Base-by-base conservation (phyloP, 768 basidiomycete genomes). In the Mycena chlorophos region DNA sequence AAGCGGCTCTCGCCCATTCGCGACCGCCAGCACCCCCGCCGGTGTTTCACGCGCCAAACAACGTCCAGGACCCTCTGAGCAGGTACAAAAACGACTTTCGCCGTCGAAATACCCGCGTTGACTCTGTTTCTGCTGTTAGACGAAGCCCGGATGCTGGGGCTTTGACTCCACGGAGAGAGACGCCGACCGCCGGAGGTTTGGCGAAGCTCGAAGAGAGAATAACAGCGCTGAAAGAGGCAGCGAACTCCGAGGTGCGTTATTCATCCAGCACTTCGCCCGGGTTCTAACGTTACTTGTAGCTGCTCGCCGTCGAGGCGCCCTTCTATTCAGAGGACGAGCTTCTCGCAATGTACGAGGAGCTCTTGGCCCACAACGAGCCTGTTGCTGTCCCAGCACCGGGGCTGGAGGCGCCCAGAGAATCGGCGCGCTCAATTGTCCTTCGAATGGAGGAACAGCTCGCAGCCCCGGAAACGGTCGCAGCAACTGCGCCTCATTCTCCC, bases 251-350 rank as follows among this genome's bases (percentile, higher is more conserved):
- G 62, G 77, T 76, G 34, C 16, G 68, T 63, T 29, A n/a, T n/a
- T 16, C 16, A 39, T 40, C 2, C 14, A 34, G 16, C 43, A 30
- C 23, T n/a, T 10, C 3, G 20, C 3, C 47, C 20, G 20, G 20
- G n/a, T 47, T 43, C 47, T 34, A 46, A 55, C 26, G 16, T 22
- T 19, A 20, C 22, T 30, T 31, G 1, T 48, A 79, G 78, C 66
- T 68, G 52, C 56, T 67, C 13, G 65, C 67, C 27, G 49, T 68
- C 5, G 73, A 73, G 23, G 55, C 69, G 2, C 67, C 71, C 8
- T 58, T 66, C 3, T 81, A 75, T 55, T 71, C 73, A 2, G 80
- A 81, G 58, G 71, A 74, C 19, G 76, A 78, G 10, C 64, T 81
- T 3, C 38, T 75, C 40, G 51, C 64, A 1, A 57, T 81, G 40